A percentile compares a stretch with the other conserved stretches of the same genome.
Evolutionary conservation across 192 early-diverging fungal genomes (phyloP).

Genomic region (Haplosporangium gracile): DNA sequence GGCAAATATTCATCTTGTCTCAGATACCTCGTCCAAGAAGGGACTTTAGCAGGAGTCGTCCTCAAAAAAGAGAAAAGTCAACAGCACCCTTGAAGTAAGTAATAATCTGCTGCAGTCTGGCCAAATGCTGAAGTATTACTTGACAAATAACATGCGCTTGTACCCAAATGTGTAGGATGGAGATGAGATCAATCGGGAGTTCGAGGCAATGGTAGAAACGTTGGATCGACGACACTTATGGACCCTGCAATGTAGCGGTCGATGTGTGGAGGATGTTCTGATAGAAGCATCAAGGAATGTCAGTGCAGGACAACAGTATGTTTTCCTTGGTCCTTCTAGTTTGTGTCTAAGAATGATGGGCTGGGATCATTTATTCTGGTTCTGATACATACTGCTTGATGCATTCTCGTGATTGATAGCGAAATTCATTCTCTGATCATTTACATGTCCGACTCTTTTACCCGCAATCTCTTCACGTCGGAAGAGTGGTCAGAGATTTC

Average conservation of each 20-base stretch:
- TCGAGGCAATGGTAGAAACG: constrained; percentile 13
- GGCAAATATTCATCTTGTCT: too few species aligned
- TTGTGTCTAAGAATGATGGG: neutral
- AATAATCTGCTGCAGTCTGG: too few species aligned
- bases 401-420: constrained; percentile 13
- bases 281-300: neutral
- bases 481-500: constrained; percentile 13
- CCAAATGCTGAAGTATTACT: too few species aligned
- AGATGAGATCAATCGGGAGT: neutral
- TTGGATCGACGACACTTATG: constrained; percentile 18
- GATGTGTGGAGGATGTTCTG: constrained; percentile 8
- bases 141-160: too few species aligned
- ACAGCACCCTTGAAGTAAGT: too few species aligned
- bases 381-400: neutral
- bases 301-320: constrained; percentile 9
- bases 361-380: too few species aligned
- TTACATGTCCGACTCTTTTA: constrained; percentile 3
- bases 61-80: too few species aligned
- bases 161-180: too few species aligned
- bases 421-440: constrained; percentile 19
- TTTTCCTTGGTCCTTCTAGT: neutral
- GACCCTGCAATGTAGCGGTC: constrained; percentile 10
- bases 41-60: too few species aligned
- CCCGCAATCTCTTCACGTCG: constrained; percentile 2
- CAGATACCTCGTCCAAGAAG: too few species aligned